A percentile compares a stretch with the other conserved stretches of the same genome.
phyloP scores from a whole-genome alignment of 257 asterid species.

The Scutellaria minor region DNA sequence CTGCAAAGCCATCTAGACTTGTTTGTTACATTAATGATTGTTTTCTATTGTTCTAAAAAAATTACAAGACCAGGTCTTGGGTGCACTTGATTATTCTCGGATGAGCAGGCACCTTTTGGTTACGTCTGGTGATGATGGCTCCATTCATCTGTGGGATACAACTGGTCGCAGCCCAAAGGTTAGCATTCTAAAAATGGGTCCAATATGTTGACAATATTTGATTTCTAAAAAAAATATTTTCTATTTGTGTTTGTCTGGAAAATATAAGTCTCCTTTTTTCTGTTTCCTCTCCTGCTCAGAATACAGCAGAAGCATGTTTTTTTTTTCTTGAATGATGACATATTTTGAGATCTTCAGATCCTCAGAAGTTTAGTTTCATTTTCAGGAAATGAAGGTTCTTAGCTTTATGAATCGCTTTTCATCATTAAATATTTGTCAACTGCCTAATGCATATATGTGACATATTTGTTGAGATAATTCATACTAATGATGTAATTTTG shows the following conservation, averaged over 20 bases:
- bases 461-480: conserved; percentile 12
- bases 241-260: neutral
- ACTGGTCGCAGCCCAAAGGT: conserved; percentile 97
- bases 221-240: conserved; percentile 6
- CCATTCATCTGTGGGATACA: conserved; percentile 97
- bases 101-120: conserved; percentile 95
- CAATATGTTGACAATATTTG: conserved; percentile 27
- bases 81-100: conserved; percentile 93
- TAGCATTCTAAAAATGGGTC: conserved; percentile 31
- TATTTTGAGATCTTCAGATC: conserved; percentile 20
- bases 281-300: conserved; percentile 19
- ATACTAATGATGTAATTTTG: neutral
- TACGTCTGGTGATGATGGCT: conserved; percentile 99
- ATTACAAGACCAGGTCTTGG: conserved; percentile 74
- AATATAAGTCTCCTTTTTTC: conserved; percentile 4
- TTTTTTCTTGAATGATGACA: neutral
- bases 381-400: conserved; percentile 2
- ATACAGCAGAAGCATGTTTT: neutral
- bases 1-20: conserved; percentile 26
- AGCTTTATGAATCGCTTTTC: conserved; percentile 16
- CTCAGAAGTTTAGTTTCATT: conserved; percentile 11
- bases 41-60: conserved; percentile 40
- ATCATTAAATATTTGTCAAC: neutral
- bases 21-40: conserved; percentile 28
- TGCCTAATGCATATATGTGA: neutral